Base-by-base conservation (phyloP, 108 stramenopile species). In the Mediolabrus comicus region DNA sequence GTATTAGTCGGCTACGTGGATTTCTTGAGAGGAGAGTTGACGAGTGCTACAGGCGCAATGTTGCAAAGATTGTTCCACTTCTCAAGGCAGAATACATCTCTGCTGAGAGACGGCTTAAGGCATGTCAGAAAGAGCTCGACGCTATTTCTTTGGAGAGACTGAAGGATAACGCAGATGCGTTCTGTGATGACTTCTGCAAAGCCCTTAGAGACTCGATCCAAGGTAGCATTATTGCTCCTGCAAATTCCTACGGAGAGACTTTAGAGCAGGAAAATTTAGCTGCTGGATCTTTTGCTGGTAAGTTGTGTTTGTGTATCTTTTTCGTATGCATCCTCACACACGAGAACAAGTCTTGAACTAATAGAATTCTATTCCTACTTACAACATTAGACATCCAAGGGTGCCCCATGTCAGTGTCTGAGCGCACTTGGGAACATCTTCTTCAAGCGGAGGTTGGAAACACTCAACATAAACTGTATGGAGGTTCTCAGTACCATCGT, bases 401-500 rank as follows among this genome's bases (percentile, higher is more conserved):
- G n/a, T 86, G 82, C 59, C 83, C 85, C 12, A 87, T 90, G 83
- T 82, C 85, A 56, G 85, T 90, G 16, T 83, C 86, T n/a, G 85
- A 86, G 51, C 59, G 88, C 53, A 86, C 82, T 4, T 89, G 88
- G 88, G 83, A 89, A 4, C 78, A 82, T 39, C 74, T 89, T 4
- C 75, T 86, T 56, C 76, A 71, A 24, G 39, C 77, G 1, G 86
- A 89, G 41, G 88, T 89, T 11, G 88, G 88, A 51, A 86, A 87
- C 53, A 72, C 68, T 41, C 79, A 87, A 54, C 89, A 93, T 54
- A 84, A 80, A 57, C 82, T 97, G 0, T 97, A 94, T 63, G 96
- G 96, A 31, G 96, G 96, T 57, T 86, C 93, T 4, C 96, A 97
- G 82, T 97, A 97, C 74, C 96, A 95, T 64, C 85, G 96, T 32